phyloP scores from a whole-genome alignment of 495 filamentous ascomycete species.

The Barbatosphaeria neglecta region DNA sequence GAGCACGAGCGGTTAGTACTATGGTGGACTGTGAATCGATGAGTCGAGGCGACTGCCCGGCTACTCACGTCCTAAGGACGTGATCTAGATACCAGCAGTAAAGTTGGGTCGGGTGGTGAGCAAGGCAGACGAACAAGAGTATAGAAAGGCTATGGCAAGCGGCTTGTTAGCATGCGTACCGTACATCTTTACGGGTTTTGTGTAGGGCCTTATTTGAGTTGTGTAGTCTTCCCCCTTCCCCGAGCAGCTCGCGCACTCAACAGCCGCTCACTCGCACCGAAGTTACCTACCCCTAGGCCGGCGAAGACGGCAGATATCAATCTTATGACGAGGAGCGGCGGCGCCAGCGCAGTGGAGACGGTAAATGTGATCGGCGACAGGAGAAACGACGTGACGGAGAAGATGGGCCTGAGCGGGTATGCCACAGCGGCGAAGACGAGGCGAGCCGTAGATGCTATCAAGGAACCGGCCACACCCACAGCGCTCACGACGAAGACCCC shows the following conservation, averaged over 20 bases:
- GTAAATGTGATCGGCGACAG: conserved; percentile 15
- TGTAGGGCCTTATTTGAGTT: no score
- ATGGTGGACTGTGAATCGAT: no score
- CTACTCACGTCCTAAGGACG: no score
- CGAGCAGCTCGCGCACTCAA: no score
- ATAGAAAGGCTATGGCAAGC: conserved; percentile 44
- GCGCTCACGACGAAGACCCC: not conserved
- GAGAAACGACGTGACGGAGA: conserved; percentile 13
- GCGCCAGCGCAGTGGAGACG: not conserved
- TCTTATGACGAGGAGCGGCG: conserved; percentile 13
- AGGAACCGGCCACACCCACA: not conserved
- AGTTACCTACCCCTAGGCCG: conserved; percentile 50
- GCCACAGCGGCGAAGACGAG: conserved; percentile 11
- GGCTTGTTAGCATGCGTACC: conserved; percentile 3
- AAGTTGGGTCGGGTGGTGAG: not conserved
- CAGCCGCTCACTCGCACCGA: not conserved
- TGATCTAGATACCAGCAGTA: not conserved
- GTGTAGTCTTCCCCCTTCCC: no score
- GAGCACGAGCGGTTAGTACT: not conserved
- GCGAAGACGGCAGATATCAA: conserved; percentile 34
- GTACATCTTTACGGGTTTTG: no score
- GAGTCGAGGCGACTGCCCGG: no score
- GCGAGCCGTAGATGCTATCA: not conserved
- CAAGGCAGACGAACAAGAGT: conserved; percentile 31
- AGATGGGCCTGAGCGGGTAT: conserved; percentile 5